Conservation (phyloP, 768 basidiomycete genomes). For the Mycena belliarum region DNA sequence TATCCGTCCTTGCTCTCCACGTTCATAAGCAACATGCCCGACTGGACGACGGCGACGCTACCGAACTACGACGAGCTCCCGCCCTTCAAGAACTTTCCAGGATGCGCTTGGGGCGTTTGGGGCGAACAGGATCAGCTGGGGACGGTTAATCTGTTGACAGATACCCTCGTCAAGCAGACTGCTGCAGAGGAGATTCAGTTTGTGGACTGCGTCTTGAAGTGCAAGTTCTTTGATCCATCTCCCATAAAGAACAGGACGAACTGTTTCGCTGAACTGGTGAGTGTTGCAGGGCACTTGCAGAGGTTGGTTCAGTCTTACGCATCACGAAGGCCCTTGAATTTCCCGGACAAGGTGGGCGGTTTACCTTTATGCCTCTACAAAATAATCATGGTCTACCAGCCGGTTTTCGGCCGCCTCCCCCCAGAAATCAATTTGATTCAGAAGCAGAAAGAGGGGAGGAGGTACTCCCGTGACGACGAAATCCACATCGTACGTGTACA, state of each 20-base stretch:
- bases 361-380: neutral
- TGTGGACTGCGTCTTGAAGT: constrained; percentile 25
- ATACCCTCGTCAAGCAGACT: constrained; percentile 55
- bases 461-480: constrained; percentile 44
- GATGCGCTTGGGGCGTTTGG: constrained; percentile 76
- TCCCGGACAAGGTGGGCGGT: constrained; percentile 54
- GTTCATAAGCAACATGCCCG: neutral
- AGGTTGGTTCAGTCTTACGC: neutral
- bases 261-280: constrained; percentile 65
- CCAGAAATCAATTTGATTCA: constrained; percentile 50
- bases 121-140: constrained; percentile 68
- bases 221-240: neutral
- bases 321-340: constrained; percentile 60
- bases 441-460: constrained; percentile 16
- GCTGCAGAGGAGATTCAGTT: constrained; percentile 60
- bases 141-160: constrained; percentile 65
- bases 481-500: constrained; percentile 57
- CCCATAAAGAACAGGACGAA: constrained; percentile 47
- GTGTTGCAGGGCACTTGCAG: constrained; percentile 21
- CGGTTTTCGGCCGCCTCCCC: constrained; percentile 54
- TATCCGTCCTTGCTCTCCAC: neutral
- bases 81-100: constrained; percentile 53
- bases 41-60: constrained; percentile 8
- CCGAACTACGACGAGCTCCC: constrained; percentile 32
- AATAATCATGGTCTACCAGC: too few species aligned